Evolutionary conservation across 2,329 filamentous ascomycete species (phyloP).

Genomic region (Zymoseptoria pseudotritici): DNA sequence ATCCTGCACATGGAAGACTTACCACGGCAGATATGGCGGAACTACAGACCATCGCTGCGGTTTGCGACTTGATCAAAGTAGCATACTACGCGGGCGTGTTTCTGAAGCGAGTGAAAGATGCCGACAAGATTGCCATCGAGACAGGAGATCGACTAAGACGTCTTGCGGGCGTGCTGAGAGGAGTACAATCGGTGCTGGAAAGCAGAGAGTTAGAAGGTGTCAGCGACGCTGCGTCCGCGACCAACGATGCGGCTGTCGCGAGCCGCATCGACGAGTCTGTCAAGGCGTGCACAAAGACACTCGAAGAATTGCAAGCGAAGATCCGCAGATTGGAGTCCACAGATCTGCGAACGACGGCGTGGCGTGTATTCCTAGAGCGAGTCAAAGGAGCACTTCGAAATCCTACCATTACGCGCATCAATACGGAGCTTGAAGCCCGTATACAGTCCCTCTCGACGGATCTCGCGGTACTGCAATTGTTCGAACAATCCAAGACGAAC

Average conservation of each 20-base stretch:
- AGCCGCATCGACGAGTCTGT: slow-evolving; percentile 8
- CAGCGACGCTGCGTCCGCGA: neutral
- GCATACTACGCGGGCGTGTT: slow-evolving; percentile 12
- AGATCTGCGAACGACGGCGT: neutral
- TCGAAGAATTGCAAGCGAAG: slow-evolving; percentile 7
- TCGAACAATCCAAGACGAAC: slow-evolving; percentile 12
- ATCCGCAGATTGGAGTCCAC: neutral
- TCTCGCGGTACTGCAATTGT: slow-evolving; percentile 14
- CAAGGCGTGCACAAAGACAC: slow-evolving; percentile 3
- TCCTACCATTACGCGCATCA: slow-evolving; percentile 10
- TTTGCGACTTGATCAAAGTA: slow-evolving; percentile 13
- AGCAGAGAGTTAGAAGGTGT: slow-evolving; percentile 2
- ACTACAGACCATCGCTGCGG: slow-evolving; percentile 14
- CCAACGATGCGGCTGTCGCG: slow-evolving; percentile 4
- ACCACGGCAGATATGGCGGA: slow-evolving; percentile 7
- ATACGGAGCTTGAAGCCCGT: slow-evolving; percentile 17
- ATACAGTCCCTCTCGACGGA: slow-evolving; percentile 15
- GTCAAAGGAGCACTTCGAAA: slow-evolving; percentile 12
- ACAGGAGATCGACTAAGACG: slow-evolving; percentile 10
- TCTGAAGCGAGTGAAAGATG: slow-evolving; percentile 16
- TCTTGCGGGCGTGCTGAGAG: slow-evolving; percentile 12
- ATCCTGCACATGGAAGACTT: neutral
- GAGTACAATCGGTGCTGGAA: slow-evolving; percentile 10
- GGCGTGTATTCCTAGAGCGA: slow-evolving; percentile 4
- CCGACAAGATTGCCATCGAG: slow-evolving; percentile 16